Evolutionary conservation across 306 rosid species (phyloP).

Genomic region (Abrus pulchellus): DNA sequence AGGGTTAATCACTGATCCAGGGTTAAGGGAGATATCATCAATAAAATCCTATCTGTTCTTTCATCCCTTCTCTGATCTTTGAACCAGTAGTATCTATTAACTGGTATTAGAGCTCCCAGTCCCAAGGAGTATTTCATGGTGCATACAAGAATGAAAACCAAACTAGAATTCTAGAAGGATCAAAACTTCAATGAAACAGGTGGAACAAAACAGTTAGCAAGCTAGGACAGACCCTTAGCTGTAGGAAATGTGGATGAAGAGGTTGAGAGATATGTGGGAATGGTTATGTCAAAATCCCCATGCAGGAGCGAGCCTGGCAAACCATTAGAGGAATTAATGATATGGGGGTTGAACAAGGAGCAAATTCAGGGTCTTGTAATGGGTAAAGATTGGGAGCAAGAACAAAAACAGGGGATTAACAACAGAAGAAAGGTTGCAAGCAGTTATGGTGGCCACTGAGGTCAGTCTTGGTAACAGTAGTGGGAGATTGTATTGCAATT

Average conservation of each 20-base stretch:
- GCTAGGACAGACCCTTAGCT: background rate
- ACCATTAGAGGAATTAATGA: background rate
- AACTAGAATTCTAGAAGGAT: background rate
- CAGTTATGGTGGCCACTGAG: too few species aligned
- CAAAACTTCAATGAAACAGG: background rate
- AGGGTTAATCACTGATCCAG: background rate
- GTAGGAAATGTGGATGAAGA: background rate
- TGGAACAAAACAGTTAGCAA: background rate
- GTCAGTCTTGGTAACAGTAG: too few species aligned
- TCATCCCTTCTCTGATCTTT: background rate
- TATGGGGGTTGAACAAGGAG: background rate
- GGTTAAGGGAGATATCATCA: background rate
- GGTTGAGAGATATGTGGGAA: background rate
- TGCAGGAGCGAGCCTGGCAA: background rate
- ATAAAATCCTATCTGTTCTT: background rate
- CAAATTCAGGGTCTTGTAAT: too few species aligned
- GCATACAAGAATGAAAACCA: background rate
- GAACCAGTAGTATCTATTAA: background rate
- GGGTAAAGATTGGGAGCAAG: too few species aligned
- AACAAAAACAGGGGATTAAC: too few species aligned
- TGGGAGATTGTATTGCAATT: too few species aligned
- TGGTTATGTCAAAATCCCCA: background rate
- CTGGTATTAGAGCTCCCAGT: background rate
- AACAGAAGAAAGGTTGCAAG: too few species aligned
- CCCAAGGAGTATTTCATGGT: background rate